Conservation (phyloP, 257 asterid species). For the Pogostemon cablin region DNA sequence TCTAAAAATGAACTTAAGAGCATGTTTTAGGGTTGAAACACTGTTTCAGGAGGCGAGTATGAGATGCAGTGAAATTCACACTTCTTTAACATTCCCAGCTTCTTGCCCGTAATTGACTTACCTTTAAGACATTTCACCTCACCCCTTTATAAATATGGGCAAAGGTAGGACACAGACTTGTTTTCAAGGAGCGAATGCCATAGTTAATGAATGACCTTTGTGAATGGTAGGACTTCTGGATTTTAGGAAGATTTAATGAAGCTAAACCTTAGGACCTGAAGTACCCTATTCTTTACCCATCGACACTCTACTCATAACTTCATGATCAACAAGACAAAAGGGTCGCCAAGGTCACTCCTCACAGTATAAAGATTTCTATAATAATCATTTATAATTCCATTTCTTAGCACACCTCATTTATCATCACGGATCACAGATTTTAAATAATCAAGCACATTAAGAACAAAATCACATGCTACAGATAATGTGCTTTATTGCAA, state of each 20-base stretch:
- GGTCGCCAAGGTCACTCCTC: not conserved
- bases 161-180: slow-evolving; percentile 1
- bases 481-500: not conserved
- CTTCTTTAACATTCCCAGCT: too few species aligned
- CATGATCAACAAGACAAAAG: slow-evolving; percentile 11
- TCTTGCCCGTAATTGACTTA: too few species aligned
- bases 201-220: not conserved
- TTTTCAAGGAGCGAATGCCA: not conserved
- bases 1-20: too few species aligned
- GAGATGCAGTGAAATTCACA: too few species aligned
- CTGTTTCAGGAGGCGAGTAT: too few species aligned
- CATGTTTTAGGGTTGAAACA: too few species aligned
- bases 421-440: not conserved
- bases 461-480: not conserved
- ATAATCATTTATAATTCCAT: slow-evolving; percentile 4
- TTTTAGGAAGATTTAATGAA: not conserved
- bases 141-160: too few species aligned
- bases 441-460: not conserved
- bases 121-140: too few species aligned
- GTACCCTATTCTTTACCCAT: not conserved
- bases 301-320: slow-evolving; percentile 3
- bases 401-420: slow-evolving; percentile 10
- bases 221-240: slow-evolving; percentile 19
- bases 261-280: slow-evolving; percentile 3
- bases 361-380: not conserved